Conservation (phyloP, 2,329 filamentous ascomycete genomes). For the Aspergillus sp. region DNA sequence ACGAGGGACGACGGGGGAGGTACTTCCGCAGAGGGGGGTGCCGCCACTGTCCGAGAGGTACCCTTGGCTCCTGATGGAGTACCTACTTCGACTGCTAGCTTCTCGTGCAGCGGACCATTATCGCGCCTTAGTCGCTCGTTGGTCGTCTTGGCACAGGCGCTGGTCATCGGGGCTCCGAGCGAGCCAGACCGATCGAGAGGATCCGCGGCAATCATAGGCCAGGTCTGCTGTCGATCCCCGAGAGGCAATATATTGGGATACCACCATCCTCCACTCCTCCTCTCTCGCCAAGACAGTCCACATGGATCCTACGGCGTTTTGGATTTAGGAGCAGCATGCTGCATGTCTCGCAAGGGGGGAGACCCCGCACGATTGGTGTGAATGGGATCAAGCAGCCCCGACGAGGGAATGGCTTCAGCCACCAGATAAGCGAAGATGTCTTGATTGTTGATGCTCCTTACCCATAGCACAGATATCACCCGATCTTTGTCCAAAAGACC, state of each 20-base stretch:
- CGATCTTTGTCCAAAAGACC: no score
- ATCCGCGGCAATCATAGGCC: background rate
- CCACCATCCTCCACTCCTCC: background rate
- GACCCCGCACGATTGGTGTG: no score
- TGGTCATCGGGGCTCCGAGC: background rate
- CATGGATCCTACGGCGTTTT: background rate
- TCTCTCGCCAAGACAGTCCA: background rate
- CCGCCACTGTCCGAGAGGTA: background rate
- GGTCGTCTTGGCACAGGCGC: background rate
- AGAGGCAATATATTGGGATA: background rate
- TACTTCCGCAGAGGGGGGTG: background rate
- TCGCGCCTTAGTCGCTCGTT: background rate
- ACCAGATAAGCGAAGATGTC: slow-evolving; percentile 3
- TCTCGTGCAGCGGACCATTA: background rate
- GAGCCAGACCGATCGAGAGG: background rate
- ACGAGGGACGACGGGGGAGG: background rate
- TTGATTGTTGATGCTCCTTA: background rate
- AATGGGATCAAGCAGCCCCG: no score
- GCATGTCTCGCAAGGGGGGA: no score
- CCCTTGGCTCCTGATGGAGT: background rate
- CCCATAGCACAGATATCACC: background rate
- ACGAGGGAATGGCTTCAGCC: background rate
- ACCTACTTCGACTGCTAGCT: no score
- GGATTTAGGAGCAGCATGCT: background rate
- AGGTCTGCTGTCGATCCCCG: background rate